A percentile compares a stretch with the other conserved stretches of the same genome.
These are phyloP conservation scores for Allium cepa DNA, from an alignment of 106 monocot genomes.

Conservation along the genomic window DNA sequence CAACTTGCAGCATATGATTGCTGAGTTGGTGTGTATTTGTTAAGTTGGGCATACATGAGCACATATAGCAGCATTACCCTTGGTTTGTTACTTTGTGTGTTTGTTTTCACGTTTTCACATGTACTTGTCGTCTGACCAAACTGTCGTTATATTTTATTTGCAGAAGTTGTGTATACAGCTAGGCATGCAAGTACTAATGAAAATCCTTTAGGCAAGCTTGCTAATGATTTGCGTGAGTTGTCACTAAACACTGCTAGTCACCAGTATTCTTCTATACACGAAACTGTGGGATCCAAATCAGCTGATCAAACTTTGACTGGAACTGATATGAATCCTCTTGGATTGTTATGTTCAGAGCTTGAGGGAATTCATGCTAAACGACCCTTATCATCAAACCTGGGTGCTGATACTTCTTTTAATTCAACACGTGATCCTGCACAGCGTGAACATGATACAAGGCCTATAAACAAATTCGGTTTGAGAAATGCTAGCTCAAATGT, in stretches of 20 bases:
- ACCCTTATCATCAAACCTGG: constrained; percentile 62
- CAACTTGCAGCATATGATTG: no score
- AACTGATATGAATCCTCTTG: constrained; percentile 66
- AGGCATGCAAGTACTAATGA: constrained; percentile 29
- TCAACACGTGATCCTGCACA: constrained; percentile 3
- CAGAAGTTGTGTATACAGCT: constrained; percentile 73
- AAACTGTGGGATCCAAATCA: constrained; percentile 24
- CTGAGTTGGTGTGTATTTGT: no score
- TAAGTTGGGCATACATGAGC: no score
- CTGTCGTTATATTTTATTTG: background rate
- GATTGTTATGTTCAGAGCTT: constrained; percentile 75
- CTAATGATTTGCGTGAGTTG: constrained; percentile 16
- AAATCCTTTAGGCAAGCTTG: constrained; percentile 19
- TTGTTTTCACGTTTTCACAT: constrained; percentile 2
- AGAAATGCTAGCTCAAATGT: constrained; percentile 21
- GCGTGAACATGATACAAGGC: constrained; percentile 37
- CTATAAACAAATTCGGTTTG: constrained; percentile 9
- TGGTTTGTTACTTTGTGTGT: background rate
- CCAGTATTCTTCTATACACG: constrained; percentile 14
- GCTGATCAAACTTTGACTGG: constrained; percentile 21
- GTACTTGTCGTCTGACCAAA: no score
- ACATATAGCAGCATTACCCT: no score
- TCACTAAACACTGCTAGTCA: constrained; percentile 12
- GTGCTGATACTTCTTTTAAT: constrained; percentile 12
- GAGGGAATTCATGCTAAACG: constrained; percentile 51